A percentile compares a stretch with the other conserved stretches of the same genome.
Evolutionary conservation across 2,329 filamentous ascomycete genomes (phyloP).

Genomic region (Thielaviopsis euricoi): DNA sequence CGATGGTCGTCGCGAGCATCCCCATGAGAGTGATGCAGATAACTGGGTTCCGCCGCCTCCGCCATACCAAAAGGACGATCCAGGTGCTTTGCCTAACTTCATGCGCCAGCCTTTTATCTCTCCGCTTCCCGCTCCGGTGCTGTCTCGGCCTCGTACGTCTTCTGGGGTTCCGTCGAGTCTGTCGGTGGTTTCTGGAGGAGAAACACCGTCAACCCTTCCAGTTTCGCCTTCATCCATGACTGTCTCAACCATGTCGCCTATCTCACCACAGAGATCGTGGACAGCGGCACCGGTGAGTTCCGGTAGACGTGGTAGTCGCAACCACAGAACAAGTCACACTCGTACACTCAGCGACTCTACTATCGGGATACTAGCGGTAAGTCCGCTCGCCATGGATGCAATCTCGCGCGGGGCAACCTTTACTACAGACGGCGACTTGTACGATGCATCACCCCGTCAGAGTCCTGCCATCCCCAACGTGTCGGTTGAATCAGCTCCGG

Average conservation of each 20-base stretch:
- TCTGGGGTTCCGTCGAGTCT: neutral
- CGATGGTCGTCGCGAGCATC: constrained; percentile 54
- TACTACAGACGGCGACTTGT: neutral
- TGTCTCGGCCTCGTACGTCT: constrained; percentile 6
- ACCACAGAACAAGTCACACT: neutral
- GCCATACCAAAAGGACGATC: constrained; percentile 54
- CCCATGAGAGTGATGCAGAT: constrained; percentile 75
- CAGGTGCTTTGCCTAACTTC: constrained; percentile 38
- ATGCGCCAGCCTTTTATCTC: constrained; percentile 32
- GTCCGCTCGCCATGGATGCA: neutral
- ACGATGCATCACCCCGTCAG: neutral
- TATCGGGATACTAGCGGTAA: neutral
- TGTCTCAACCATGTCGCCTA: neutral
- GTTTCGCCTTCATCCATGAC: neutral
- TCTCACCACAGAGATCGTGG: neutral
- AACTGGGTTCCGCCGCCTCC: constrained; percentile 80
- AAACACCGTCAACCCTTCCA: neutral
- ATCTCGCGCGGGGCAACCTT: neutral
- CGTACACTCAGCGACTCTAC: neutral
- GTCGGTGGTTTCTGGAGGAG: neutral
- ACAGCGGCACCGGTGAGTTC: neutral
- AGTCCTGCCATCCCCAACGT: neutral
- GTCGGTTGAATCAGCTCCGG: neutral
- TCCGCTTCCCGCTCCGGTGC: constrained; percentile 16
- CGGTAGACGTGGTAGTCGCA: neutral